Conservation (phyloP, 2,329 filamentous ascomycete species). For the Lachnellula suecica region DNA sequence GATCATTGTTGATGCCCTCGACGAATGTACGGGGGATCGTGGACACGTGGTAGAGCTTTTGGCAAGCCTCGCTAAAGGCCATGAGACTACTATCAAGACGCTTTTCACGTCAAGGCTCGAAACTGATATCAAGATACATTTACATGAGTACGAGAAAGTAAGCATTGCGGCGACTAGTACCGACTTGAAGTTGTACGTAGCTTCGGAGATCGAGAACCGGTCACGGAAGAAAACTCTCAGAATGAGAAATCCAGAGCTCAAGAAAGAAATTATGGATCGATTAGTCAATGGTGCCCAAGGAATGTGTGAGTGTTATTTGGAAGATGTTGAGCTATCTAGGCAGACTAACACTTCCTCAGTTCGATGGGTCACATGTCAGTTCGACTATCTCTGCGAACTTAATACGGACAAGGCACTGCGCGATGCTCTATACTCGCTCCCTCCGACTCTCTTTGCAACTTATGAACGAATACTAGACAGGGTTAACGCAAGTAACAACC, state of each 20-base stretch:
- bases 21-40: neutral
- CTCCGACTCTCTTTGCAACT: constrained; percentile 1
- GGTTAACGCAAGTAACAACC: constrained; percentile 12
- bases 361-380: constrained; percentile 10
- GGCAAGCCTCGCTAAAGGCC: constrained; percentile 4
- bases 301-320: too few relatives aligned
- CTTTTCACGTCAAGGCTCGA: neutral
- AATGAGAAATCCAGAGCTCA: neutral
- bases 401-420: constrained; percentile 16
- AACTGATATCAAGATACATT: neutral
- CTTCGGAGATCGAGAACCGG: neutral
- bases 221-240: neutral
- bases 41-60: constrained; percentile 5
- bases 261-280: neutral
- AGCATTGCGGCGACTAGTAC: neutral
- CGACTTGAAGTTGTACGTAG: neutral
- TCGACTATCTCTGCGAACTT: constrained; percentile 9
- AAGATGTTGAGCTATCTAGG: too few relatives aligned
- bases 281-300: neutral
- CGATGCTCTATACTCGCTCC: constrained; percentile 2
- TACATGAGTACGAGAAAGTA: neutral
- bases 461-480: constrained; percentile 13
- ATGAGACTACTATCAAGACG: neutral
- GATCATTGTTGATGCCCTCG: constrained; percentile 8
- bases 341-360: too few relatives aligned